A percentile compares a stretch with the other conserved stretches of the same genome.
phyloP scores from a whole-genome alignment of 225 moss, liverwort and hornwort genomes.

The Antitrichia curtipendula region DNA sequence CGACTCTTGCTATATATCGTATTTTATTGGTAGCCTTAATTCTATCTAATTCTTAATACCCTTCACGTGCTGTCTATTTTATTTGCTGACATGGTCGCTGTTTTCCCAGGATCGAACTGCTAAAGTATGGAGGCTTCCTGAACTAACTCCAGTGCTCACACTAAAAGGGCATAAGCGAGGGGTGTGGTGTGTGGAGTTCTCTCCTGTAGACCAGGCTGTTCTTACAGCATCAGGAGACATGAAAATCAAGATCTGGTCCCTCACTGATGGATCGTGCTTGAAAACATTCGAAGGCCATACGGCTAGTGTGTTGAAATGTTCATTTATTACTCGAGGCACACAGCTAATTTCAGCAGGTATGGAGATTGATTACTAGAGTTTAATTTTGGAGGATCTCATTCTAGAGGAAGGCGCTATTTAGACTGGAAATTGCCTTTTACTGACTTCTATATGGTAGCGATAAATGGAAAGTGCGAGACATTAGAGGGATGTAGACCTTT shows the following conservation, averaged over 20 bases:
- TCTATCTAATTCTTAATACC: neutral
- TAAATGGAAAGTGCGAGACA: neutral
- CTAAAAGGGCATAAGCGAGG: conserved; percentile 87
- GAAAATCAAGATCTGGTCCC: conserved; percentile 94
- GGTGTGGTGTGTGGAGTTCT: conserved; percentile 95
- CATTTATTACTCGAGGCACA: conserved; percentile 83
- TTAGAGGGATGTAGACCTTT: neutral
- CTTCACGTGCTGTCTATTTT: neutral
- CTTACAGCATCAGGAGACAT: conserved; percentile 88
- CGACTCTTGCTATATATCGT: neutral
- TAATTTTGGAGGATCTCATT: neutral
- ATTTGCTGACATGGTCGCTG: neutral
- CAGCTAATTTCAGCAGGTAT: conserved; percentile 87
- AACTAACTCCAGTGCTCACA: conserved; percentile 63
- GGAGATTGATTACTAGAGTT: neutral
- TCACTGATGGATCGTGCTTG: conserved; percentile 85
- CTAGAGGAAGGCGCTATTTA: neutral
- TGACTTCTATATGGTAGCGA: neutral
- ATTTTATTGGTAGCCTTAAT: neutral
- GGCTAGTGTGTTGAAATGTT: conserved; percentile 83
- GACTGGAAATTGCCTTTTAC: neutral
- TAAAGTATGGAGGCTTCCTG: conserved; percentile 86
- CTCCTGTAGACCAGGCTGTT: conserved; percentile 90
- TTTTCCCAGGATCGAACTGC: conserved; percentile 78
- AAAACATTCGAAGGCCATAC: conserved; percentile 96